Evolutionary conservation across 306 rosid genomes (phyloP).

Genomic region (Cyamopsis tetragonoloba): DNA sequence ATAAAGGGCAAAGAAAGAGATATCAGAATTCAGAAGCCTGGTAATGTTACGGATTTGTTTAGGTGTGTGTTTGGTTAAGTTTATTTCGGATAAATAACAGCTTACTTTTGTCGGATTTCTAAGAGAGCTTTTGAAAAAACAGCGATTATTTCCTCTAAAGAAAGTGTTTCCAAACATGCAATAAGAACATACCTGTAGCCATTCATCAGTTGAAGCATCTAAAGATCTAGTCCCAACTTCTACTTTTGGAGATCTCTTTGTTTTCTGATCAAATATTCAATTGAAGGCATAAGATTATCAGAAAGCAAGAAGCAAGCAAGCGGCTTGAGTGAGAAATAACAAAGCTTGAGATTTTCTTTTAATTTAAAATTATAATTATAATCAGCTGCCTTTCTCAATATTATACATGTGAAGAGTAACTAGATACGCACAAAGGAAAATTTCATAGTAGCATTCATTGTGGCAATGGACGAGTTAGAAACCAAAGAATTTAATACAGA

Average conservation of each 20-base stretch:
- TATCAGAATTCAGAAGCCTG: conserved; percentile 18
- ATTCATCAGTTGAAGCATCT: conserved; percentile 64
- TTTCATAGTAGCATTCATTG: background rate
- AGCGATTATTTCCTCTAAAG: too few species aligned
- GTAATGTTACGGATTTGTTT: background rate
- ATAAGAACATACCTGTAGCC: conserved; percentile 65
- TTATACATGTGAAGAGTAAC: background rate
- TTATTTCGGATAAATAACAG: background rate
- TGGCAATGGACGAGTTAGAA: background rate
- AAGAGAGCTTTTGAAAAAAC: too few species aligned
- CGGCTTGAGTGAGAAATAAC: background rate
- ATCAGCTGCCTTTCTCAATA: background rate
- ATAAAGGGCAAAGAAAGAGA: background rate
- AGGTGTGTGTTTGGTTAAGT: too few species aligned
- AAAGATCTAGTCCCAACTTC: conserved; percentile 70
- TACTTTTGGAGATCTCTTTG: conserved; percentile 72
- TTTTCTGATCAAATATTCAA: conserved; percentile 42
- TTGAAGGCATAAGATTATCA: background rate
- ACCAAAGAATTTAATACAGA: background rate
- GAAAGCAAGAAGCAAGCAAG: background rate
- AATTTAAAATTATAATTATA: background rate
- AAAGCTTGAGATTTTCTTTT: background rate
- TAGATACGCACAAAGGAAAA: background rate
- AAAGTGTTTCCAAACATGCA: too few species aligned
- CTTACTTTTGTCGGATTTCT: too few species aligned